phyloP scores from a whole-genome alignment of 805 yeast genomes.

The Cyberlindnera misumaiensis region DNA sequence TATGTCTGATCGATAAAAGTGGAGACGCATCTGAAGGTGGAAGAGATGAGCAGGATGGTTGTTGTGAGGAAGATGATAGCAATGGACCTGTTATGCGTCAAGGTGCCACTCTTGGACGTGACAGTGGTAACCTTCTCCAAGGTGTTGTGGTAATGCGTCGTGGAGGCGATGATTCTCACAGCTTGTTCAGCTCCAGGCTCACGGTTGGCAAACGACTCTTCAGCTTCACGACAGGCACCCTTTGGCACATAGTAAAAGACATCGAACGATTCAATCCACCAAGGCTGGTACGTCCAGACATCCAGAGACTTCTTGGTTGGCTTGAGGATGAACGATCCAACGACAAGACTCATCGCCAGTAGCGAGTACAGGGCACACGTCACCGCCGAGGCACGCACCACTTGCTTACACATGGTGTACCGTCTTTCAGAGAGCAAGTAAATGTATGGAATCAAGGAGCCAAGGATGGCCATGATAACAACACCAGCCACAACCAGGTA shows the following conservation, averaged over 20 bases:
- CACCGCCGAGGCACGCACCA: conserved; percentile 44
- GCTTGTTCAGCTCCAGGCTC: conserved; percentile 27
- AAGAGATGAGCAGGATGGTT: conserved; percentile 40
- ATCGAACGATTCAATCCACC: conserved; percentile 66
- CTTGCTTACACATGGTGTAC: conserved; percentile 47
- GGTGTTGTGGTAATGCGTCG: conserved; percentile 33
- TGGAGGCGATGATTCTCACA: conserved; percentile 46
- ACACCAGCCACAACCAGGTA: conserved; percentile 51
- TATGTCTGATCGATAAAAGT: conserved; percentile 28
- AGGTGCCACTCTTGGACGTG: conserved; percentile 26
- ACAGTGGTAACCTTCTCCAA: conserved; percentile 22
- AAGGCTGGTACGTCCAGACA: conserved; percentile 60
- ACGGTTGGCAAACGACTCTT: conserved; percentile 37
- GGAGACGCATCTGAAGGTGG: conserved; percentile 44
- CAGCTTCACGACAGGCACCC: conserved; percentile 44
- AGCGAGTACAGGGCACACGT: conserved; percentile 45
- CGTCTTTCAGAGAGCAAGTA: conserved; percentile 42
- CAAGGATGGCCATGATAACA: conserved; percentile 62
- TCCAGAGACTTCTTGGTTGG: conserved; percentile 45
- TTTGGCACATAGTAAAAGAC: conserved; percentile 53
- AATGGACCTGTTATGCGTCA: conserved; percentile 48
- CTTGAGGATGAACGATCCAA: conserved; percentile 45
- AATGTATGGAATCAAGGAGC: conserved; percentile 53
- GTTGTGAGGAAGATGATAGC: conserved; percentile 37
- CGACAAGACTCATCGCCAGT: conserved; percentile 42